Base-by-base conservation (phyloP, 345 rosid species). In the Moricandia moricandioides region DNA sequence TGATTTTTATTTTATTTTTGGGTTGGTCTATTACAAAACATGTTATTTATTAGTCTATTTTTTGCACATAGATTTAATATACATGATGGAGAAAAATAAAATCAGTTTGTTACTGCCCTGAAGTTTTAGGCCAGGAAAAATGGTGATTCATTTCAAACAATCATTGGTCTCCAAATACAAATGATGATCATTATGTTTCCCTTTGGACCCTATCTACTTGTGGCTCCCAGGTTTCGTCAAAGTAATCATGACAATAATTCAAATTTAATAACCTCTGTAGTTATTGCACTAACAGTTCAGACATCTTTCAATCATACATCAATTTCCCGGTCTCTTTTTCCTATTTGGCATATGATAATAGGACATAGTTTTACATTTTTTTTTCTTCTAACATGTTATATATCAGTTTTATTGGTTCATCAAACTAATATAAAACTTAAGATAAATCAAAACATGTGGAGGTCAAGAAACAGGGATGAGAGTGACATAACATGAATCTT, bases 161-260 rank as follows among this genome's bases (percentile, higher is more conserved):
- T 70, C 75, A 76, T 70, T 70, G 71, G 66, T 21, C 71, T 40
- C 58, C 66, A 70, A 21, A 55, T 70, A 55, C 21, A 69, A 63
- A 9, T 14, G 39, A 40, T 76, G 71, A 63, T 70, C 75, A 76
- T 76, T 63, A 56, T 63, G 65, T 40, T 69, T 69, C 66, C 35
- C 63, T 70, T 64, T 63, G 10, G 75, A 55, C 71, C 80, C 75
- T 76, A 76, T 66, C 52, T 63, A 63, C 39, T n/a, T 59, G 64
- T 59, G 64, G 64, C 40, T 59, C 64, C 64, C 21, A 59, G 18
- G 30, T 39, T 51, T 63, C 13, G 12, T 63, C 55, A 35, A 24
- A 24, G 13, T 49, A 67, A 67, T 51, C 40, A 51, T 67, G 61
- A 51, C 13, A 16, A 30, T 30, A 27, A 26, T 26, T 57, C 16